These are phyloP conservation scores for Dioszegia hungarica DNA, from an alignment of 768 basidiomycete species.

Conservation along the genomic window DNA sequence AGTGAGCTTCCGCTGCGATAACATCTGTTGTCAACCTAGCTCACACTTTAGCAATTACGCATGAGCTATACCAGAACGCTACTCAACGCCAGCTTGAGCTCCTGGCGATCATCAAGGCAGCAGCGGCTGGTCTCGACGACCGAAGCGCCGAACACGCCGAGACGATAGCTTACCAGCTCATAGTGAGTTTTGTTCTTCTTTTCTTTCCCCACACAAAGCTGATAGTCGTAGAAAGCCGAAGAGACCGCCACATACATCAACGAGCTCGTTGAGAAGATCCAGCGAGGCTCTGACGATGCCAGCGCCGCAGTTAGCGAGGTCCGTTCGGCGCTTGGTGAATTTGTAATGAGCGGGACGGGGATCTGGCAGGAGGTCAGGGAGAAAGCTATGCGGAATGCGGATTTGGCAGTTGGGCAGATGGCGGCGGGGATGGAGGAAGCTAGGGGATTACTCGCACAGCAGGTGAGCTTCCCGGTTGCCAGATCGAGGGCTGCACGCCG, in stretches of 20 bases:
- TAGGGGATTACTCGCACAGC: background rate
- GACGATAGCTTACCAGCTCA: background rate
- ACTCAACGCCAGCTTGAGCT: slow-evolving; percentile 35
- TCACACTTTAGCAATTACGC: slow-evolving; percentile 24
- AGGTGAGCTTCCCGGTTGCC: background rate
- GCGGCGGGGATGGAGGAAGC: background rate
- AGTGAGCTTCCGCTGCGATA: slow-evolving; percentile 9
- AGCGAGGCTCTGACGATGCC: background rate
- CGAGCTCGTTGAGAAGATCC: background rate
- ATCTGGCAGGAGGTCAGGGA: slow-evolving; percentile 3
- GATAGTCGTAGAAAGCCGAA: background rate
- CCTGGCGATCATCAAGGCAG: background rate
- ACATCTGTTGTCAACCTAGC: background rate
- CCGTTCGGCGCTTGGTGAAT: background rate
- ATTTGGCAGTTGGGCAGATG: background rate
- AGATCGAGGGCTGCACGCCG: background rate
- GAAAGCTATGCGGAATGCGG: background rate
- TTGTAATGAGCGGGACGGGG: background rate
- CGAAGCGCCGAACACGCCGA: background rate
- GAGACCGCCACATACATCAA: background rate
- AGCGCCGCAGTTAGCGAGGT: background rate
- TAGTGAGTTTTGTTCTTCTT: too few relatives aligned
- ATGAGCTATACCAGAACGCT: slow-evolving; percentile 26
- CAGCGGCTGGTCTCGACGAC: background rate
- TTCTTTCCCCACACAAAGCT: too few relatives aligned